A percentile compares a stretch with the other conserved stretches of the same genome.
These are phyloP conservation scores for Penicillium sp. DNA, from an alignment of 2,329 filamentous ascomycete genomes.

Conservation along the genomic window DNA sequence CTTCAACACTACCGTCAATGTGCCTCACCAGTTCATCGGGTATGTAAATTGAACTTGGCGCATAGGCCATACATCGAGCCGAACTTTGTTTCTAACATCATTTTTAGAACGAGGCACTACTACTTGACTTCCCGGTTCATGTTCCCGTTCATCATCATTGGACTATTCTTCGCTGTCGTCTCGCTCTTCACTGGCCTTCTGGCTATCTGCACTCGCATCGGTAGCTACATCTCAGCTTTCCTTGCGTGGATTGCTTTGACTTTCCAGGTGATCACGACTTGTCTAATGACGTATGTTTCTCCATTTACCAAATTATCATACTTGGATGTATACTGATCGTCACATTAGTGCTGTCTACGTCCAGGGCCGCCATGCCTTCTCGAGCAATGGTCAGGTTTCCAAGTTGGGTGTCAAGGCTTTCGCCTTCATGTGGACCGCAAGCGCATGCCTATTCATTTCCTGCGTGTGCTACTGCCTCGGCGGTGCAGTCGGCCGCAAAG, in stretches of 20 bases:
- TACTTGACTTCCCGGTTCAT: constrained; percentile 88
- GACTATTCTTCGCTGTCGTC: constrained; percentile 68
- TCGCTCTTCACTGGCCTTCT: constrained; percentile 49
- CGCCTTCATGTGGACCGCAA: constrained; percentile 62
- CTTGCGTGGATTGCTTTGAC: constrained; percentile 54
- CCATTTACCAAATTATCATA: neutral
- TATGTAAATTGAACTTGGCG: constrained; percentile 30
- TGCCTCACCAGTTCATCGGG: constrained; percentile 57
- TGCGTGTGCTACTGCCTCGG: constrained; percentile 58
- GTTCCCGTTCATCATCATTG: constrained; percentile 87
- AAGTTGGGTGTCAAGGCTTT: constrained; percentile 58
- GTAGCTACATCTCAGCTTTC: constrained; percentile 52
- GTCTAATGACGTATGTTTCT: constrained; percentile 62
- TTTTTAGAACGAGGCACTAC: constrained; percentile 60
- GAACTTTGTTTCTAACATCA: neutral
- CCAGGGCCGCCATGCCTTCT: constrained; percentile 58
- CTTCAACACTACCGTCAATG: constrained; percentile 57
- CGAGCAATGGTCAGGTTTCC: constrained; percentile 48
- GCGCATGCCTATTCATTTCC: constrained; percentile 55
- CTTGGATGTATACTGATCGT: constrained; percentile 9
- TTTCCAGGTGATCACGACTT: constrained; percentile 59
- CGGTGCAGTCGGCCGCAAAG: constrained; percentile 35
- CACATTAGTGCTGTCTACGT: constrained; percentile 57
- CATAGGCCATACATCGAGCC: neutral
- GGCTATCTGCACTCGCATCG: constrained; percentile 54